Conservation (phyloP, 2,329 filamentous ascomycete species). For the Fonsecaea pedrosoi region DNA sequence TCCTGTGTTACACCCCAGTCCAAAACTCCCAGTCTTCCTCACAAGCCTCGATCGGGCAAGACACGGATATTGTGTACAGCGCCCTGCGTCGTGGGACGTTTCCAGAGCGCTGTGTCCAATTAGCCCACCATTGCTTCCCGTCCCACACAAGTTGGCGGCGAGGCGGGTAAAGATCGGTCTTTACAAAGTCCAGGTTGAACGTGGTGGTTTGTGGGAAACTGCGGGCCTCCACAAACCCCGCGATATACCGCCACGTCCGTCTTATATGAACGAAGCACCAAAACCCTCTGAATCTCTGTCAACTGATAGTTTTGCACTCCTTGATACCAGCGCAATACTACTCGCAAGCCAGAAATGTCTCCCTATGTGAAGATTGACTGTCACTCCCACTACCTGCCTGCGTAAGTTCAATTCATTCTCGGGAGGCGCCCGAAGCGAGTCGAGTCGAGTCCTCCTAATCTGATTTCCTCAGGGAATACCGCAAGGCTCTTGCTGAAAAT, state of each 20-base stretch:
- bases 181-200: neutral
- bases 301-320: neutral
- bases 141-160: slow-evolving; percentile 17
- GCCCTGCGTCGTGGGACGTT: neutral
- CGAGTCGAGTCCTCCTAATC: neutral
- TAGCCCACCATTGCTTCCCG: neutral
- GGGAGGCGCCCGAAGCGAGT: no score
- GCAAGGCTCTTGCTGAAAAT: slow-evolving; percentile 36
- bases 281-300: neutral
- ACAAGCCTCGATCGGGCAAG: neutral
- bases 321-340: neutral
- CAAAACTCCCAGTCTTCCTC: neutral
- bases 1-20: neutral
- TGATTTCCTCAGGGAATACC: slow-evolving; percentile 29
- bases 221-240: slow-evolving; percentile 12
- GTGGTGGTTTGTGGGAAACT: neutral
- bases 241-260: neutral
- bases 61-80: neutral
- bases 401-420: slow-evolving; percentile 26
- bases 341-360: slow-evolving; percentile 25
- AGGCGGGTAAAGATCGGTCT: slow-evolving; percentile 14
- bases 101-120: neutral
- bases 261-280: neutral
- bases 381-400: slow-evolving; percentile 38
- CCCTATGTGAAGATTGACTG: slow-evolving; percentile 37